A percentile compares a stretch with the other conserved stretches of the same genome.
Conservation (phyloP, 805 yeast species). For the Candida koratica region DNA sequence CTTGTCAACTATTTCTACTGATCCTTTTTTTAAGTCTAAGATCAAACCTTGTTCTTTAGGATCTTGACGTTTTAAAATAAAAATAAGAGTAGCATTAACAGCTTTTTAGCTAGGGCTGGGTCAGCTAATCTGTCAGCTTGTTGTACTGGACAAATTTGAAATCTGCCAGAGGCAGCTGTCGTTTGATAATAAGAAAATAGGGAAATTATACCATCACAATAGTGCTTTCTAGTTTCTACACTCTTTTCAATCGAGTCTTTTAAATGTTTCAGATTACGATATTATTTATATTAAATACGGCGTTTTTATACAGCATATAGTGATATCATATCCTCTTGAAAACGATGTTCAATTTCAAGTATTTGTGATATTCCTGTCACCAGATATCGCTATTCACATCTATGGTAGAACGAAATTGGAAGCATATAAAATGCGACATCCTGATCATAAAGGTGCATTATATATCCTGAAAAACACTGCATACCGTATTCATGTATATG, state of each 20-base stretch:
- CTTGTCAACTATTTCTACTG: too few relatives aligned
- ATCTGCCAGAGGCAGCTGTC: too few relatives aligned
- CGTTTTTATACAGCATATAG: neutral
- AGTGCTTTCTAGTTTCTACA: neutral
- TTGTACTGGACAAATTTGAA: too few relatives aligned
- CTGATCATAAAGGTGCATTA: conserved; percentile 1
- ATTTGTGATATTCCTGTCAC: neutral
- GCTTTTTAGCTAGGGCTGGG: too few relatives aligned
- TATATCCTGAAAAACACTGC: conserved; percentile 4
- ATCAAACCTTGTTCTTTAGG: too few relatives aligned
- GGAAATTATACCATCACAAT: too few relatives aligned
- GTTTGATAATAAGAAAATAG: too few relatives aligned
- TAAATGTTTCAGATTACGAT: neutral
- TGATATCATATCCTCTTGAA: neutral
- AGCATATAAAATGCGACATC: conserved; percentile 2
- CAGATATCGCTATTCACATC: neutral
- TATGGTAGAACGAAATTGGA: conserved; percentile 3
- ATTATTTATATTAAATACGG: neutral
- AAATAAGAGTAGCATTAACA: too few relatives aligned
- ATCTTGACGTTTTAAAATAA: too few relatives aligned
- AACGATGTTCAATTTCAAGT: neutral
- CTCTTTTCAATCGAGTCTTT: neutral
- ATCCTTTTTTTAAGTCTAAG: too few relatives aligned
- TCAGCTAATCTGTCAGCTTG: too few relatives aligned
- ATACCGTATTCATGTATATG: too few relatives aligned